phyloP scores from a whole-genome alignment of 139 green algal genomes.

The Haematococcus lacustris region DNA sequence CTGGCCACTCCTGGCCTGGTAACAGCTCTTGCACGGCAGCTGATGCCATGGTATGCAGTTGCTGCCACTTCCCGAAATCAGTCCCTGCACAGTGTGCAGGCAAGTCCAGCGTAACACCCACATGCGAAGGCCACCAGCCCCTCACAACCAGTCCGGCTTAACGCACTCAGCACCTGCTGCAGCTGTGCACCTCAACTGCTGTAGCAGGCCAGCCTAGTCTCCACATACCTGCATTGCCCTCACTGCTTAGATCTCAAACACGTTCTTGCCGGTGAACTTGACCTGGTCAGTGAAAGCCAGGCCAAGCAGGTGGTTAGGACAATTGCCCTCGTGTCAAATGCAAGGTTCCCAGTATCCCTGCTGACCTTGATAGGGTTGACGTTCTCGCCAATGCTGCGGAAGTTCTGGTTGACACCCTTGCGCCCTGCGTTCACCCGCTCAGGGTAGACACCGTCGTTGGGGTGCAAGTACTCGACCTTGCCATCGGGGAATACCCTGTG shows the following conservation, averaged over 20 bases:
- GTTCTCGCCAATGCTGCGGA: constrained; percentile 94
- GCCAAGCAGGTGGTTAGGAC: constrained; percentile 2
- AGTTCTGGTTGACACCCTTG: constrained; percentile 78
- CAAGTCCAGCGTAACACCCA: too few relatives aligned
- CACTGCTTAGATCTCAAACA: constrained; percentile 2
- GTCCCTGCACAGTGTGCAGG: too few relatives aligned
- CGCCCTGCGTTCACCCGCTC: constrained; percentile 98
- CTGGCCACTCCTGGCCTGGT: too few relatives aligned
- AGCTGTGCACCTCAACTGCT: too few relatives aligned
- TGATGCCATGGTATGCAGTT: too few relatives aligned
- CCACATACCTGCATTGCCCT: neutral
- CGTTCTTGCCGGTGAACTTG: constrained; percentile 85
- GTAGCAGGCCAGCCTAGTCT: too few relatives aligned
- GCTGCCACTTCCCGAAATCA: too few relatives aligned
- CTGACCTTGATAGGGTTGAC: constrained; percentile 72
- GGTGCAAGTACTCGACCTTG: constrained; percentile 98
- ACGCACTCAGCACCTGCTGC: too few relatives aligned
- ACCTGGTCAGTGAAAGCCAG: constrained; percentile 31
- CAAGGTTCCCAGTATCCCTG: neutral
- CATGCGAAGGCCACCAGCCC: too few relatives aligned
- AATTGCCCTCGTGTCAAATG: neutral
- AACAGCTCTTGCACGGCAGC: too few relatives aligned
- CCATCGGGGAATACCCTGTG: constrained; percentile 80
- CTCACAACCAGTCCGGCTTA: too few relatives aligned
- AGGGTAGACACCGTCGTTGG: constrained; percentile 97